Percentiles rank a stretch among this genome's conserved stretches.
phyloP scores from a whole-genome alignment of 2,329 filamentous ascomycete genomes.

The Exophiala aquamarina region DNA sequence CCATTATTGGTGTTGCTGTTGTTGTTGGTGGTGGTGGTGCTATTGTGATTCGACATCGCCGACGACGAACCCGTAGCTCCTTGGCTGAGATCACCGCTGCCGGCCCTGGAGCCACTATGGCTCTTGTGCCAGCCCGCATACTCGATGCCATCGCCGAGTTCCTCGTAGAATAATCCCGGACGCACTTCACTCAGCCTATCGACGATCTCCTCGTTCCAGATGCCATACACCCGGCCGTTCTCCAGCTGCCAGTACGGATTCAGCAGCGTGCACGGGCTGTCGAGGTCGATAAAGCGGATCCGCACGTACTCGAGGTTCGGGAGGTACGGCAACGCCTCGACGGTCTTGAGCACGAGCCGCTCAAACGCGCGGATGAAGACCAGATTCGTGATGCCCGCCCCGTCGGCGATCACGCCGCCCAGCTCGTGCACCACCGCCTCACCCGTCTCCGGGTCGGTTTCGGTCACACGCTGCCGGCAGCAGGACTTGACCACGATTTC shows the following conservation, averaged over 20 bases:
- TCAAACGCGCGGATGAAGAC: conserved; percentile 72
- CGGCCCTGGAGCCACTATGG: neutral
- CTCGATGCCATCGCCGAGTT: conserved; percentile 63
- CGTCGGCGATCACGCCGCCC: conserved; percentile 55
- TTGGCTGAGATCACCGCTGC: too few relatives aligned
- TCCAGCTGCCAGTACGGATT: conserved; percentile 71
- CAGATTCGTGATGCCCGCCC: conserved; percentile 70
- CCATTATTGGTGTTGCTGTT: neutral
- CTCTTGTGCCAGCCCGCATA: conserved; percentile 11
- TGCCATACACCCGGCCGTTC: conserved; percentile 62
- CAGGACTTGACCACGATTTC: conserved; percentile 75
- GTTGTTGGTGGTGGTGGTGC: neutral
- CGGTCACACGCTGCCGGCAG: conserved; percentile 52
- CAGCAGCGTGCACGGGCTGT: conserved; percentile 67
- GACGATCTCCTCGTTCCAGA: conserved; percentile 71
- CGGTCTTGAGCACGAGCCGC: conserved; percentile 63
- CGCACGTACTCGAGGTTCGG: conserved; percentile 63
- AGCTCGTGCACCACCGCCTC: conserved; percentile 22
- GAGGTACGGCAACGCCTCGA: conserved; percentile 58
- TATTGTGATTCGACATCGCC: neutral
- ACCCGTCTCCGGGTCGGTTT: conserved; percentile 23
- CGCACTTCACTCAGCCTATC: conserved; percentile 59
- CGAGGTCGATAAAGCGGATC: conserved; percentile 74
- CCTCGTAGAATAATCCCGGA: conserved; percentile 59
- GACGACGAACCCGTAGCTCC: too few relatives aligned